Percentiles rank a stretch among this genome's conserved stretches.
Conservation (phyloP, 2,329 filamentous ascomycete species). For the Clonostachys rosea region DNA sequence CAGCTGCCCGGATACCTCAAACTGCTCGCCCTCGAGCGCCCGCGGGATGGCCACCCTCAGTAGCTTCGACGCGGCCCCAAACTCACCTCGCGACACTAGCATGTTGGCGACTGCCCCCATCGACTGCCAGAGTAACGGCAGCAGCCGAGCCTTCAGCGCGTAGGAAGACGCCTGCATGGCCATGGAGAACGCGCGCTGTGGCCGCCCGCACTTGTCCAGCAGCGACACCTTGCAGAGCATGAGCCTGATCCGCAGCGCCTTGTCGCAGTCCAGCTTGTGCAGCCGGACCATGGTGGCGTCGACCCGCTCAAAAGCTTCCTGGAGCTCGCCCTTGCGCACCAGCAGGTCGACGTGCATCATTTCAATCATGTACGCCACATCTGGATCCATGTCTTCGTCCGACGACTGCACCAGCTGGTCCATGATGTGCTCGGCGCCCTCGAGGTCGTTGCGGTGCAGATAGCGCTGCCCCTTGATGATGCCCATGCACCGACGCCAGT, state of each 20-base stretch:
- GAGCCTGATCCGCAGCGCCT: conserved; percentile 65
- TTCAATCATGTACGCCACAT: conserved; percentile 45
- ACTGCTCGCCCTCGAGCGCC: conserved; percentile 66
- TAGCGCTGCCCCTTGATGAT: conserved; percentile 62
- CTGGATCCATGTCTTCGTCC: conserved; percentile 44
- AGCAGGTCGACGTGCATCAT: conserved; percentile 48
- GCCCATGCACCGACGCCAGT: conserved; percentile 62
- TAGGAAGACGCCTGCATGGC: conserved; percentile 71
- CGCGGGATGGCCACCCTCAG: conserved; percentile 69
- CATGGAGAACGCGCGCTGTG: conserved; percentile 73
- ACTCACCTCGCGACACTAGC: conserved; percentile 67
- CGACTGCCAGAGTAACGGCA: conserved; percentile 69
- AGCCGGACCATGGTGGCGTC: conserved; percentile 35
- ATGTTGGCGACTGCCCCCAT: conserved; percentile 64
- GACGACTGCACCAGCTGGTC: conserved; percentile 47
- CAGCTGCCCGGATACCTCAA: conserved; percentile 56
- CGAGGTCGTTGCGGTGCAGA: conserved; percentile 49
- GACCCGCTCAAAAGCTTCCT: conserved; percentile 41
- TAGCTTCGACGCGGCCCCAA: conserved; percentile 59
- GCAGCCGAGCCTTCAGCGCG: conserved; percentile 63
- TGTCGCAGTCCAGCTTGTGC: conserved; percentile 40
- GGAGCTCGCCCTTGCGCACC: conserved; percentile 39
- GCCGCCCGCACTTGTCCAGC: conserved; percentile 61
- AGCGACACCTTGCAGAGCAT: conserved; percentile 70
- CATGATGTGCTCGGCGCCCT: conserved; percentile 45